Evolutionary conservation across 2,329 filamentous ascomycete genomes (phyloP).

Genomic region (Paecilomyces dactylethromorphus): DNA sequence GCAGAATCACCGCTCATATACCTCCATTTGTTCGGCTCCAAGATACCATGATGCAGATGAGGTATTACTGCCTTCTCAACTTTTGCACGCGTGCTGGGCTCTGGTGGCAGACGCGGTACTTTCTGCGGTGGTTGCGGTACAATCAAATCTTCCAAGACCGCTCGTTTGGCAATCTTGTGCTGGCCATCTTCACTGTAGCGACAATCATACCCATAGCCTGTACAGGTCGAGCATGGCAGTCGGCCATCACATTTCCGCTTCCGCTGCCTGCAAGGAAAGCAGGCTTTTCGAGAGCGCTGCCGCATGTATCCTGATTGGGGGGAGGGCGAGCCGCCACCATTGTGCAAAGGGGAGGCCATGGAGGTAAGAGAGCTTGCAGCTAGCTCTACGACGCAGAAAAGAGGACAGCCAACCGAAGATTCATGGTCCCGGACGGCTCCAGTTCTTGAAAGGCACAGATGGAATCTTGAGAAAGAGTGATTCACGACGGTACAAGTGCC

Average conservation of each 20-base stretch:
- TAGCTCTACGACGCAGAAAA: neutral
- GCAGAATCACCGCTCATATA: slow-evolving; percentile 25
- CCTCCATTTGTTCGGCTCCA: slow-evolving; percentile 22
- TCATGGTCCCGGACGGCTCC: neutral
- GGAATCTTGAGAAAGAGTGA: neutral
- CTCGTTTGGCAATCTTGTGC: neutral
- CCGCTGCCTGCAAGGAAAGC: slow-evolving; percentile 9
- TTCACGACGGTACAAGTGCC: neutral
- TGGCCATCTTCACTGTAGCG: slow-evolving; percentile 1
- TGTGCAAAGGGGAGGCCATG: neutral
- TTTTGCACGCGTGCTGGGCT: neutral
- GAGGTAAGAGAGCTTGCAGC: neutral
- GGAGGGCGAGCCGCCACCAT: neutral
- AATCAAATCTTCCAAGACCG: slow-evolving; percentile 2
- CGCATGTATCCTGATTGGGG: slow-evolving; percentile 5
- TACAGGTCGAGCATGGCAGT: slow-evolving; percentile 9
- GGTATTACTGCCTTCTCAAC: neutral
- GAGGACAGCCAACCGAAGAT: neutral
- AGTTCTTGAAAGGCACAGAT: neutral
- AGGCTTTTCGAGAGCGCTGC: slow-evolving; percentile 8
- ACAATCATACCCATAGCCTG: slow-evolving; percentile 10
- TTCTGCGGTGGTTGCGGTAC: neutral
- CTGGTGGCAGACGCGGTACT: neutral
- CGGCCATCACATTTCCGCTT: slow-evolving; percentile 10
- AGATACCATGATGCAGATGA: slow-evolving; percentile 12